Base-by-base conservation (phyloP, 139 green algal species). In the Chlorella ohadii region DNA sequence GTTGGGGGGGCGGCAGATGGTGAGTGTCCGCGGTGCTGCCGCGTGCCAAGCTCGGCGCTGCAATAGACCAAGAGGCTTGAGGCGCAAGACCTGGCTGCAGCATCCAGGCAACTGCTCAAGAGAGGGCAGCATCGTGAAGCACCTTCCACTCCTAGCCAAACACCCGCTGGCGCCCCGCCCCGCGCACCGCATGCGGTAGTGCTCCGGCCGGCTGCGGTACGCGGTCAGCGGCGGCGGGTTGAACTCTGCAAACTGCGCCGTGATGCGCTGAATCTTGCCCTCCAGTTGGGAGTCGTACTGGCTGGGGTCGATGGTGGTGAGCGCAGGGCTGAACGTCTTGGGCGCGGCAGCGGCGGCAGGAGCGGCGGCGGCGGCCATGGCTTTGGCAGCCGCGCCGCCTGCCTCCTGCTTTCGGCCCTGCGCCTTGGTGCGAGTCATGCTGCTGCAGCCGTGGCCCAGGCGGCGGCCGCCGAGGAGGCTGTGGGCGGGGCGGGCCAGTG, bases 171-270 rank as follows among this genome's bases (percentile, higher is more conserved):
- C 70, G 80, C 39, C 93, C 93, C 78, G 91, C 89, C 12, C 77
- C 27, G n/a, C n/a, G n/a, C 25, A 89, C 47, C 94, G 87, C 89
- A 94, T 93, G 56, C 94, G 86, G 78, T 94, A 97, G 86, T 96
- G 71, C 39, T 87, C 36, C 20, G 85, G 73, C 31, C 74, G 74
- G 4, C 87, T 93, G 41, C 87, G 77, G 80, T 88, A 90, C 0
- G 94, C 85, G 59, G 92, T 85, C 33, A 94, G n/a, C 31, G 89
- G 72, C 1, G 94, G 94, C 38, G 89, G 74, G 5, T 87, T 36
- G 34, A 95, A 92, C 16, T 88, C 88, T 11, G 34, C 20, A 39
- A 97, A 96, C 70, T 86, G 64, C 9, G 41, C 41, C 22, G 72
- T 68, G 16, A 95, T 73, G 3, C 82, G 80, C 59, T 67, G 39